These are phyloP conservation scores for Podila epicladia DNA, from an alignment of 192 early-diverging fungal genomes.

Conservation along the genomic window DNA sequence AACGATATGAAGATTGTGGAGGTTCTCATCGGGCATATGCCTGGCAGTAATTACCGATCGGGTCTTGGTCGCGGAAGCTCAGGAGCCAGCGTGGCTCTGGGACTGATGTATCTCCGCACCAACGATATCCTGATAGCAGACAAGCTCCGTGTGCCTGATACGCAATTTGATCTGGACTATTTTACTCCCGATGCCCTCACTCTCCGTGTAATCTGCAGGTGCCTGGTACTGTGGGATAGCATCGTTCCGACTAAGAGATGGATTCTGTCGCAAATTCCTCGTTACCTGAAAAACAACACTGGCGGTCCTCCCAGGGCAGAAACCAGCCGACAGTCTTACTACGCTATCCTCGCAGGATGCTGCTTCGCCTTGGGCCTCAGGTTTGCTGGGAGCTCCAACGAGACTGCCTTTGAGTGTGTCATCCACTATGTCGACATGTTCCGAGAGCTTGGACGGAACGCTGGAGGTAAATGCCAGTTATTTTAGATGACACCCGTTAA, in stretches of 20 bases:
- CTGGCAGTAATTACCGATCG: conserved; percentile 57
- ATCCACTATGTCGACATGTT: conserved; percentile 66
- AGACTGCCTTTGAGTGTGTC: conserved; percentile 58
- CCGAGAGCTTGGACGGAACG: conserved; percentile 28
- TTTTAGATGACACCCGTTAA: conserved; percentile 11
- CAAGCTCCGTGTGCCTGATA: conserved; percentile 69
- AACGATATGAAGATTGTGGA: conserved; percentile 69
- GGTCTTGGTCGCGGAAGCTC: conserved; percentile 64
- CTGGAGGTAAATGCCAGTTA: conserved; percentile 54
- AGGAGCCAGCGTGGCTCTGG: conserved; percentile 85
- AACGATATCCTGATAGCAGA: conserved; percentile 73
- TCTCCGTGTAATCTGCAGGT: conserved; percentile 71
- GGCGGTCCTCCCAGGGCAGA: conserved; percentile 18
- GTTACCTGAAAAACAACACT: conserved; percentile 56
- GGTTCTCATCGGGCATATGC: conserved; percentile 61
- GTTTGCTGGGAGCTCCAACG: conserved; percentile 70
- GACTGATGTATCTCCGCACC: conserved; percentile 85
- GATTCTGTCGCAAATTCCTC: conserved; percentile 71
- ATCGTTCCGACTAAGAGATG: conserved; percentile 72
- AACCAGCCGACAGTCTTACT: conserved; percentile 67
- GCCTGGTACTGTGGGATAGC: conserved; percentile 80
- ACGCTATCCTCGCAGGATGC: conserved; percentile 71
- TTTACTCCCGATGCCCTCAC: conserved; percentile 79
- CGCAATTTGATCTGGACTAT: conserved; percentile 67
- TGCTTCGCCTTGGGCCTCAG: conserved; percentile 75